Base-by-base conservation (phyloP, 2,329 filamentous ascomycete genomes). In the Cytospora piceicola region DNA sequence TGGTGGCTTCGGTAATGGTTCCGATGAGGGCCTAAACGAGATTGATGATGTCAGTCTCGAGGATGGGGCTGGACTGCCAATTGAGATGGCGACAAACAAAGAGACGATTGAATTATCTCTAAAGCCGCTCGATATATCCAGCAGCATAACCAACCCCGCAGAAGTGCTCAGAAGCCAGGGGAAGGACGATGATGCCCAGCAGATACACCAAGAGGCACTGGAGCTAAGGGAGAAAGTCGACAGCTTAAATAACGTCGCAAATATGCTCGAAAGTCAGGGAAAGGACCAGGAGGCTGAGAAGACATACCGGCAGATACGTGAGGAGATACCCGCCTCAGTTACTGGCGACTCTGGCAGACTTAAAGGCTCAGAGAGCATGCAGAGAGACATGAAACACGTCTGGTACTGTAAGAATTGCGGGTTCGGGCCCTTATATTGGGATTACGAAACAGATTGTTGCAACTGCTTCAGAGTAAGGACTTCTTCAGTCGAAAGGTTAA, bases 1-100 rank as follows among this genome's bases (percentile, higher is more conserved):
- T 52, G 46, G 39, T n/a, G 58, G 52, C 42, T 60, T 60, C 6
- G 42, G 9, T 17, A 42, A 42, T 42, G 36, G 17, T 9, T 42
- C 17, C 36, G 36, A 42, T 17, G 36, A 42, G 17, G 36, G 36
- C 9, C 9, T 9, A 42, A 17, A 42, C 36, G 17, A 42, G 36
- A 9, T 9, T 42, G 36, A 17, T 17, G 17, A 17, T 42, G 17
- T 42, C 9, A 17, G 17, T 9, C 36, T 42, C 36, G n/a, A n/a
- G n/a, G n/a, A n/a, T n/a, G n/a, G n/a, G n/a, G n/a, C n/a, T n/a
- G n/a, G n/a, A n/a, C n/a, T n/a, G n/a, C n/a, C n/a, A n/a, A n/a
- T n/a, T n/a, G n/a, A n/a, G n/a, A n/a, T n/a, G n/a, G n/a, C n/a
- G n/a, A n/a, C n/a, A n/a, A n/a, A 9, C 36, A 42, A 42, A 17